Percentiles rank a stretch among this genome's conserved stretches.
Conservation (phyloP, 78 protist species). For the Corallochytrium limacisporum region DNA sequence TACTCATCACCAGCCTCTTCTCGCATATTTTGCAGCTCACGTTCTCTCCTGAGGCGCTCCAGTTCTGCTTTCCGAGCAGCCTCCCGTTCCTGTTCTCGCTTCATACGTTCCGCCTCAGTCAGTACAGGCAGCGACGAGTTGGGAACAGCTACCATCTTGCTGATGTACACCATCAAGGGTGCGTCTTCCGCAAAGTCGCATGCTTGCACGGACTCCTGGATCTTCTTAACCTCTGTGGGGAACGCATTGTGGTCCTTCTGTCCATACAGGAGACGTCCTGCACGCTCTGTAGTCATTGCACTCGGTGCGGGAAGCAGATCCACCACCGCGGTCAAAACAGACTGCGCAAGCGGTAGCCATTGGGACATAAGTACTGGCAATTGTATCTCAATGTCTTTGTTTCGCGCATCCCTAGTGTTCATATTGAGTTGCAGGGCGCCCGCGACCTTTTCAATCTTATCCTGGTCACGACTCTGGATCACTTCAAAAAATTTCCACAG, state of each 20-base stretch:
- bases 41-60: not conserved
- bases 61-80: not conserved
- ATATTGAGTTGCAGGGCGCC: slow-evolving; percentile 31
- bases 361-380: slow-evolving; percentile 29
- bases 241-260: not conserved
- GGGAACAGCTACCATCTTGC: slow-evolving; percentile 20
- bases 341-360: slow-evolving; percentile 77
- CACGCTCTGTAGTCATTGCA: not conserved
- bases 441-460: slow-evolving; percentile 36
- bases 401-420: slow-evolving; percentile 10
- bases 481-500: slow-evolving; percentile 59
- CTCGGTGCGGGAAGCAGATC: not conserved
- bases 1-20: not conserved
- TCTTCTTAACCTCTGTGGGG: not conserved
- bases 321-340: slow-evolving; percentile 28
- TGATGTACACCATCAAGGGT: not conserved
- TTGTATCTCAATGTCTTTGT: slow-evolving; percentile 13
- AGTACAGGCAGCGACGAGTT: no score
- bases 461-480: slow-evolving; percentile 19
- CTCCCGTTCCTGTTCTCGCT: no score
- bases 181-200: not conserved
- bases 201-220: not conserved
- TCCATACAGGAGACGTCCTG: not conserved
- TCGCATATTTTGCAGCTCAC: not conserved
- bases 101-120: no score